phyloP scores from a whole-genome alignment of 352 stramenopile species.

The Phytopythium litorale region DNA sequence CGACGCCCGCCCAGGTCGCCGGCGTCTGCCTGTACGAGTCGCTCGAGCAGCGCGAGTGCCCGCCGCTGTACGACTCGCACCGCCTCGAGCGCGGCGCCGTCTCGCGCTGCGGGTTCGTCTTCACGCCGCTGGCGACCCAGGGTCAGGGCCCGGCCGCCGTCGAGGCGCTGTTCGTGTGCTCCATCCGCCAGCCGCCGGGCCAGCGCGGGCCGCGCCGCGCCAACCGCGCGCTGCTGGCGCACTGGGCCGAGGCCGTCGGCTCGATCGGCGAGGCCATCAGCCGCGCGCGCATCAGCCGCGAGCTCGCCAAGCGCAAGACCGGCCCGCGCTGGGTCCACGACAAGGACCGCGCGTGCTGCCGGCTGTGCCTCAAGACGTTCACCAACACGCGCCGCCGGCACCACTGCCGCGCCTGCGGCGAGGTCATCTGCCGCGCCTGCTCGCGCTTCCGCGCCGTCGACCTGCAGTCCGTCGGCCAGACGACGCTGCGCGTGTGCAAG shows the following conservation, averaged over 20 bases:
- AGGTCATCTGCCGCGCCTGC: slow-evolving; percentile 81
- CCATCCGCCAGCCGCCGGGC: slow-evolving; percentile 71
- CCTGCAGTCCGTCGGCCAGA: slow-evolving; percentile 65
- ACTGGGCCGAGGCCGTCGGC: slow-evolving; percentile 68
- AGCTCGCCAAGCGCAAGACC: slow-evolving; percentile 63
- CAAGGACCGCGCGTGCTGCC: slow-evolving; percentile 78
- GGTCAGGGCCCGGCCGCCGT: slow-evolving; percentile 24
- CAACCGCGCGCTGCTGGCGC: slow-evolving; percentile 60
- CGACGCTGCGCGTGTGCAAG: slow-evolving; percentile 76
- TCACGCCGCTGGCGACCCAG: slow-evolving; percentile 40
- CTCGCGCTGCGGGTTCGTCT: slow-evolving; percentile 80
- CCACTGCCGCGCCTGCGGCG: slow-evolving; percentile 77
- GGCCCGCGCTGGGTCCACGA: slow-evolving; percentile 73
- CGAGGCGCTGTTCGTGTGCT: slow-evolving; percentile 77
- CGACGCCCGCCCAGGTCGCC: slow-evolving; percentile 6
- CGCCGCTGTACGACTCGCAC: slow-evolving; percentile 66
- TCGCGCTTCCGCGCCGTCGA: slow-evolving; percentile 80
- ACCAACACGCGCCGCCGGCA: slow-evolving; percentile 75
- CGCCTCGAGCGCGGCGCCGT: slow-evolving; percentile 62
- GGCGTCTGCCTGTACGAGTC: slow-evolving; percentile 80
- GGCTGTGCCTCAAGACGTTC: slow-evolving; percentile 82
- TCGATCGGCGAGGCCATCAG: slow-evolving; percentile 67
- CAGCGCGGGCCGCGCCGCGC: slow-evolving; percentile 45
- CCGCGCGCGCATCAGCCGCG: slow-evolving; percentile 63
- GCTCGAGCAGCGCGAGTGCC: slow-evolving; percentile 77